Base-by-base conservation (phyloP, 371 early-diverging fungal genomes). In the Chytridiales sp. region DNA sequence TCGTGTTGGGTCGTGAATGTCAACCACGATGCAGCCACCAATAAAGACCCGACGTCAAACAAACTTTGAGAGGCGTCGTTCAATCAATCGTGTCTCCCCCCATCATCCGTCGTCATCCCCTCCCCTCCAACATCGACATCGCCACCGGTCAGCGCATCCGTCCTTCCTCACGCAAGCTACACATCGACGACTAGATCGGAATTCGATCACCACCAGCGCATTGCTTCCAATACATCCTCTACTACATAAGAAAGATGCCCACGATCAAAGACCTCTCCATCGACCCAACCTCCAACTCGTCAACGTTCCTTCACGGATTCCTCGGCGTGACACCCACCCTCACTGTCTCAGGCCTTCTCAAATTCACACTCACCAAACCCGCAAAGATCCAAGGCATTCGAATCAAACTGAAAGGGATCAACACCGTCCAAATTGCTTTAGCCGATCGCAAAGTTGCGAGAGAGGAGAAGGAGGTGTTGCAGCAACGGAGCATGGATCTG, bases 321-420 rank as follows among this genome's bases (percentile, higher is more conserved):
- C 49, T 66, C 31, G 60, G 61, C 13, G 39, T 66, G 13, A 66
- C 61, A 5, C 61, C 60, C 5, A 41, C 36, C 19, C 32, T 53
- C 31, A 19, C 34, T 17, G 48, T 66, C 60, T 22, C 40, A 22
- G 66, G 66, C 26, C n/a, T 15, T 24, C 36, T 66, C 56, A 47
- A 42, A 26, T 66, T 66, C 50, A 30, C 38, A 11, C 22, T 43
- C 47, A 55, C 55, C 29, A 59, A 56, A 36, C 27, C 41, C 41
- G 30, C 57, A 9, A 34, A 44, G 30, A 36, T 66, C 53, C 27
- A 43, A 1, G 21, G 24, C 55, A 32, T 66, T 52, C 46, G 51
- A 21, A 55, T 66, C 39, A 17, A 41, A 4, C 59, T 66, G 30
- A 13, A 40, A n/a, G 66, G 66, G 11, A 42, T 51, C n/a, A 5